Conservation (phyloP, 1,284 basidiomycete genomes). For the Irpex sp. region DNA sequence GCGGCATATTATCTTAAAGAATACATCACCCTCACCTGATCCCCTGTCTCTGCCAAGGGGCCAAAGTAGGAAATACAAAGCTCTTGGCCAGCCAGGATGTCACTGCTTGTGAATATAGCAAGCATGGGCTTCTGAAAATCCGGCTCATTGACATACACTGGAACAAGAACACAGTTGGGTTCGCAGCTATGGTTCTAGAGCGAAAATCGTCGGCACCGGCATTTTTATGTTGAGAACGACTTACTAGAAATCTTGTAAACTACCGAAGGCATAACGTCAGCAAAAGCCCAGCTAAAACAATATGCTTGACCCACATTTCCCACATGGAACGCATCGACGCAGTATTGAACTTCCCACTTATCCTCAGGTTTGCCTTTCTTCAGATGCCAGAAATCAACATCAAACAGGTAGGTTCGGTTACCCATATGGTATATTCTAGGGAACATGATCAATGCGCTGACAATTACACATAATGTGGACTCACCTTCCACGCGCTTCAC, state of each 20-base stretch:
- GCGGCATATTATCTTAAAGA: background rate
- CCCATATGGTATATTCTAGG: conserved; percentile 70
- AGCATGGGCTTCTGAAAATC: conserved; percentile 45
- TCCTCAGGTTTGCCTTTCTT: conserved; percentile 28
- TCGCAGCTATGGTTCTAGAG: conserved; percentile 85
- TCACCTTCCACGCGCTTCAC: conserved; percentile 65
- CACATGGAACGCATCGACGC: conserved; percentile 83
- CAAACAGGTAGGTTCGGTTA: conserved; percentile 83
- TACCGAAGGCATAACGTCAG: conserved; percentile 25
- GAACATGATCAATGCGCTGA: background rate
- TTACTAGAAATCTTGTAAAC: conserved; percentile 69
- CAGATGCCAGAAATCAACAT: conserved; percentile 76
- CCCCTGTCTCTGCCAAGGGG: conserved; percentile 34
- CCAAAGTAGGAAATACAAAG: conserved; percentile 83
- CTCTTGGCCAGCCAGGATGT: conserved; percentile 69
- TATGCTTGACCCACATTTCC: conserved; percentile 64
- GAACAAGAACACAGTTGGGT: conserved; percentile 77
- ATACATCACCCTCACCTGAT: conserved; percentile 27
- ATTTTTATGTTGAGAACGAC: conserved; percentile 24
- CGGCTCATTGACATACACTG: conserved; percentile 51
- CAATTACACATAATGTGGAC: conserved; percentile 20
- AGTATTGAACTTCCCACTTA: conserved; percentile 39
- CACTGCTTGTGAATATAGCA: conserved; percentile 67
- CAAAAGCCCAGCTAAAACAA: background rate
- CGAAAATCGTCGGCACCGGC: conserved; percentile 12